Base-by-base conservation (phyloP, 2,329 filamentous ascomycete species). In the Myriosclerotinia scirpicola region DNA sequence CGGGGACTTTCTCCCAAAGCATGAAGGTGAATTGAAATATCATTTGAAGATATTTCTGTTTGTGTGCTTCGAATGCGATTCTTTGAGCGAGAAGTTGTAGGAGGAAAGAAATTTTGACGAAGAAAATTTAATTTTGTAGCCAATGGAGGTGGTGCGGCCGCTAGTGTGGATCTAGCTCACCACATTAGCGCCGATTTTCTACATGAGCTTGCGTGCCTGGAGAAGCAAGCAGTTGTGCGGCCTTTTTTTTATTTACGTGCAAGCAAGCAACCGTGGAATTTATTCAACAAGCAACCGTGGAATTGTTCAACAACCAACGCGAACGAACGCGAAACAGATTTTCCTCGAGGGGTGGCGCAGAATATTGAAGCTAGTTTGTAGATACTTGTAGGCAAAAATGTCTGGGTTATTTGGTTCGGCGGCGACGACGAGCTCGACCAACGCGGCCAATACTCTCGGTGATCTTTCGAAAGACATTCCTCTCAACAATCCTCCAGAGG, bases 1-100 rank as follows among this genome's bases (percentile, higher is more conserved):
- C 94, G 94, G 94, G 94, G 94, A 98, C 94, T 98, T 98, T 98
- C 94, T 97, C 94, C 94, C 93, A 95, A 97, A 97, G 93, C 93
- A 78, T 75, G 34, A 54, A 71, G 73, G 63, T 78, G 75, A 67
- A 69, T 67, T 71, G 59, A 66, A 62, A 80, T 72, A 79, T 69
- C 74, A 65, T 26, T 71, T 75, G 74, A 78, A 76, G 74, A 76
- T 75, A 75, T 79, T 84, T 90, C 92, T 90, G 92, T 96, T 82
- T 90, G 91, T 93, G 81, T 92, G 93, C 94, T 97, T 97, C 90
- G 93, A 96, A 88, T 90, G 93, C 94, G 94, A 97, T 97, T 92
- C 92, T 92, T 97, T 87, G 92, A 93, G 85, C 93, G 93, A 97
- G 92, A 88, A 89, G 88, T 87, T 86, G 82, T 48, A 55, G 54